Evolutionary conservation across 257 asterid genomes (phyloP).

Genomic region (Nicotiana tomentosiformis): DNA sequence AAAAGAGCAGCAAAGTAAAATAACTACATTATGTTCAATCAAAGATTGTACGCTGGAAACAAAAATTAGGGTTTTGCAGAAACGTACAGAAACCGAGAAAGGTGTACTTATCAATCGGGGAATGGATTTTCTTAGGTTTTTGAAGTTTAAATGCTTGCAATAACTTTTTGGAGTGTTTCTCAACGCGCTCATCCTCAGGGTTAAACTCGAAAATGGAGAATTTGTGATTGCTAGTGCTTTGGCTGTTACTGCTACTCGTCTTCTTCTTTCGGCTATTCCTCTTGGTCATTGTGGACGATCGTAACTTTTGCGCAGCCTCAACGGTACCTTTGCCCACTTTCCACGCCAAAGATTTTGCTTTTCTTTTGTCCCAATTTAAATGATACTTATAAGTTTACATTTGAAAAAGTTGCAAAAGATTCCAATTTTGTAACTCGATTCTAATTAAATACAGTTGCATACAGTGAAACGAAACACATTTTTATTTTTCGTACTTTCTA

Average conservation of each 20-base stretch:
- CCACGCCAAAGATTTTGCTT: too few relatives aligned
- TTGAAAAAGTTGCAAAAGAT: too few relatives aligned
- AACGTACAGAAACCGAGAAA: constrained; percentile 55
- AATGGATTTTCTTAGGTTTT: constrained; percentile 18
- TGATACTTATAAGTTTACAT: too few relatives aligned
- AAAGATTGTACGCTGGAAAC: background rate
- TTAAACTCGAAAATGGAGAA: constrained; percentile 50
- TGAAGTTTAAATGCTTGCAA: constrained; percentile 26
- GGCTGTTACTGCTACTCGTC: constrained; percentile 14
- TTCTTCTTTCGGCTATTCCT: background rate
- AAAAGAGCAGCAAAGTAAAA: background rate
- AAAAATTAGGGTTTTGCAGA: background rate
- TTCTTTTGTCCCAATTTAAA: too few relatives aligned
- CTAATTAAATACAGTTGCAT: too few relatives aligned
- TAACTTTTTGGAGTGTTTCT: constrained; percentile 23
- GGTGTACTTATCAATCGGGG: constrained; percentile 39
- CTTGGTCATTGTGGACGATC: constrained; percentile 17
- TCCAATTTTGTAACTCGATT: too few relatives aligned
- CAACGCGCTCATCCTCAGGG: constrained; percentile 36
- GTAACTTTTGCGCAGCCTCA: too few relatives aligned
- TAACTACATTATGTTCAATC: background rate
- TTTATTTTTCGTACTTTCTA: too few relatives aligned
- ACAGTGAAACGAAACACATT: too few relatives aligned
- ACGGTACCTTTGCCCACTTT: too few relatives aligned
- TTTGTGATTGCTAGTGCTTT: constrained; percentile 13